Percentiles rank a stretch among this genome's conserved stretches.
Conservation (phyloP, 2,329 filamentous ascomycete species). For the Ceratocystis destructans region DNA sequence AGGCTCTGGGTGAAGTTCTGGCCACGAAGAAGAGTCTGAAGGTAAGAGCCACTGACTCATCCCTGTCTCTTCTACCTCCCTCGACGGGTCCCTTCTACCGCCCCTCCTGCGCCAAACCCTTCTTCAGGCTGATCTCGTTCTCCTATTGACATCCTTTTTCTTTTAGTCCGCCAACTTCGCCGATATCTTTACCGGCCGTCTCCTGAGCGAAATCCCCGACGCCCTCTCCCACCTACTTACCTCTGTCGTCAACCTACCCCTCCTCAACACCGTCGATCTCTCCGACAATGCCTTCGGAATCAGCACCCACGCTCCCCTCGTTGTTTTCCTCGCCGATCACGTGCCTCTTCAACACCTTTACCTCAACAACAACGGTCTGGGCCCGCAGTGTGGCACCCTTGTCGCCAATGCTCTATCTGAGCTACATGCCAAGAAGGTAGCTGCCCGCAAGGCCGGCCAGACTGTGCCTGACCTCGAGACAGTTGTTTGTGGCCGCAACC, state of each 20-base stretch:
- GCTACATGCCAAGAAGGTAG: conserved; percentile 72
- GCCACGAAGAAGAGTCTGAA: conserved; percentile 71
- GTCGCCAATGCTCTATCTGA: conserved; percentile 76
- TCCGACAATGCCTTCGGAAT: conserved; percentile 97
- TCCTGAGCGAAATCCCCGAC: conserved; percentile 84
- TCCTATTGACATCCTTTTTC: background rate
- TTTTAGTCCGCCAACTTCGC: conserved; percentile 67
- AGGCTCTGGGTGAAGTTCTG: conserved; percentile 70
- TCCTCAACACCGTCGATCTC: conserved; percentile 82
- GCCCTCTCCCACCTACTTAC: conserved; percentile 76
- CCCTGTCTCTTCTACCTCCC: conserved; percentile 4
- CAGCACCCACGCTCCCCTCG: conserved; percentile 83
- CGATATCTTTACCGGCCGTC: conserved; percentile 92
- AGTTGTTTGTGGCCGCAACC: conserved; percentile 92
- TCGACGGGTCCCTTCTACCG: background rate
- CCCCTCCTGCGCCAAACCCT: conserved; percentile 15
- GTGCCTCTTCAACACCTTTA: conserved; percentile 85
- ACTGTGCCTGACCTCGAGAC: conserved; percentile 77
- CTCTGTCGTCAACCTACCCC: conserved; percentile 70
- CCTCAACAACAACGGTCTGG: conserved; percentile 96
- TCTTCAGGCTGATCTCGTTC: background rate
- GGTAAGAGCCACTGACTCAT: conserved; percentile 30
- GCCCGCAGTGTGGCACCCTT: conserved; percentile 76
- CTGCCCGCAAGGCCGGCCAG: conserved; percentile 56
- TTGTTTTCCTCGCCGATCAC: conserved; percentile 80